Evolutionary conservation across 495 filamentous ascomycete genomes (phyloP), one percentile per base, ranked within the genome.

Genomic region (Aspergillus cristatus): DNA sequence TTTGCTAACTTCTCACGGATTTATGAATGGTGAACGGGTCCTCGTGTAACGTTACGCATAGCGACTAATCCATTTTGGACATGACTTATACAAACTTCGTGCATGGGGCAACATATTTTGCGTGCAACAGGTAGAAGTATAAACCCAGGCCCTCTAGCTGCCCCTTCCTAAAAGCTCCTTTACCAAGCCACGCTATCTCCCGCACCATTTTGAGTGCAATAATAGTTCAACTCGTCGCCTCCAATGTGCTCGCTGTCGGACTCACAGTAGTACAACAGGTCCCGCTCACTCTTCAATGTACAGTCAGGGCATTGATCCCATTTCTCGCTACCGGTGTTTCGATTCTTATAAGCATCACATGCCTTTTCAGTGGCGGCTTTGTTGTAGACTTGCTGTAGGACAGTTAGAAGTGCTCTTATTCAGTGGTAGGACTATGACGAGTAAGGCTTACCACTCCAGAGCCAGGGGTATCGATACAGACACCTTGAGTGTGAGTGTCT

Each of bases 281-380:
- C 35, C 12, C 41, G 28, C 14, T 42, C 41, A 14, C 24, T 46
- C 31, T 16, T n/a, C 12, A 45, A 16, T 10, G 45, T 44, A 39
- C 49, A 53, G 41, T 53, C 49, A 11, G 49, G 45, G 18, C 49
- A 53, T 14, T 40, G 39, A 16, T 53, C 49, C 45, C 45, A 53
- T 37, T 53, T 45, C 14, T 53, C 42, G 34, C 32, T 35, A 3
- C 49, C 49, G 7, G 49, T 53, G 28, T 48, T 53, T 20, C 49
- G 49, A 14, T 48, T 42, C 35, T 43, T 53, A 33, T 53, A 53
- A 11, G 35, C 31, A 24, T 34, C 37, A 29, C 49, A 53, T 2
- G 49, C 49, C 39, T 42, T 42, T 14, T 47, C 39, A 3, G 44
- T 47, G 12, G 44, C 44, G 35, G 24, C 44, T 24, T 29, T 34